Conservation (phyloP, 768 basidiomycete genomes). For the Suillus cothurnatus region DNA sequence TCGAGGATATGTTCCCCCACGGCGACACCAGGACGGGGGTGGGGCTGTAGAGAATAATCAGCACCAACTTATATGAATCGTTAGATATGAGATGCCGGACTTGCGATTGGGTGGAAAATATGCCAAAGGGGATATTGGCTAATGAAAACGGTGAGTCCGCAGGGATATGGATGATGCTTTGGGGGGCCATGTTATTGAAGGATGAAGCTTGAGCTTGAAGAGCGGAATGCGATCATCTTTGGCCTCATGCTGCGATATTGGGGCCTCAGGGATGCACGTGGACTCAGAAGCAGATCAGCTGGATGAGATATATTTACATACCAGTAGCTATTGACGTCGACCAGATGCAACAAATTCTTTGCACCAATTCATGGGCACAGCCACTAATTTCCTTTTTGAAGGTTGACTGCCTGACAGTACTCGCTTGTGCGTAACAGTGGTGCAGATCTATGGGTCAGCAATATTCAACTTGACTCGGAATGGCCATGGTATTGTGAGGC, state of each 20-base stretch:
- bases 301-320: neutral
- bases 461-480: too few species aligned
- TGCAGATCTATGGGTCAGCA: too few species aligned
- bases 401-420: too few species aligned
- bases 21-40: constrained; percentile 3
- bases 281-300: neutral
- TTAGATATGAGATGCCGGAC: neutral
- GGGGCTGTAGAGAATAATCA: neutral
- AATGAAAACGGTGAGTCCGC: constrained; percentile 7
- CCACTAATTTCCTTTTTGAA: too few species aligned
- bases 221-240: neutral
- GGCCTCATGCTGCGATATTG: neutral
- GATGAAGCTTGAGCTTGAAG: neutral
- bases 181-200: neutral
- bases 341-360: neutral
- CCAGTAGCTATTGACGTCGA: too few species aligned
- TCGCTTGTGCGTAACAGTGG: too few species aligned
- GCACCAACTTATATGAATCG: neutral
- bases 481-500: too few species aligned
- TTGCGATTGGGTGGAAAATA: constrained; percentile 6
- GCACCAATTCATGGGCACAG: too few species aligned
- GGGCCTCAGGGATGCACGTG: neutral
- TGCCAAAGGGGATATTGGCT: constrained; percentile 9
- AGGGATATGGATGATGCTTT: constrained; percentile 2
- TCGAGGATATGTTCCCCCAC: constrained; percentile 9